Conservation (phyloP, 2,329 filamentous ascomycete genomes). For the Trichoderma sp. region DNA sequence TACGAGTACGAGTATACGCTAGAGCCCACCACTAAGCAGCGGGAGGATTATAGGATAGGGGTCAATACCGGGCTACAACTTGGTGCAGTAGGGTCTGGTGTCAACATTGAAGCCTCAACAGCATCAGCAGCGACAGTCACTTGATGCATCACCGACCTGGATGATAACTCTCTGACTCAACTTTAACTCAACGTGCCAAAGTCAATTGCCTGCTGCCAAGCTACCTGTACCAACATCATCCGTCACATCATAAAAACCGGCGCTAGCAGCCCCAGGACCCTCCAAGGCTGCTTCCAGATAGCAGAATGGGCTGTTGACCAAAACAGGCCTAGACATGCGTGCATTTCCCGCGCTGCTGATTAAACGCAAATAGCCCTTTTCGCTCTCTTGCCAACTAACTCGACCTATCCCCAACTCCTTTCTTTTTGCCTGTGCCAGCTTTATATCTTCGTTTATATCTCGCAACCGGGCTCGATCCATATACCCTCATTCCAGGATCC, state of each 20-base stretch:
- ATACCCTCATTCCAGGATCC: conserved; percentile 14
- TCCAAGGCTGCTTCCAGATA: conserved; percentile 3
- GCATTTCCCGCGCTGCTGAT: neutral
- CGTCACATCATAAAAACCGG: neutral
- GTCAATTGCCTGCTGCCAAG: neutral
- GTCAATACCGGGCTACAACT: neutral
- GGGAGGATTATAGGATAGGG: neutral
- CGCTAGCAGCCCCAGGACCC: neutral
- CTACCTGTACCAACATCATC: neutral
- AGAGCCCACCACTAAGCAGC: neutral
- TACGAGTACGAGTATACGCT: neutral
- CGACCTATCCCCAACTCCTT: conserved; percentile 11
- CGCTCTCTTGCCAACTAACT: conserved; percentile 12
- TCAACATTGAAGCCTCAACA: neutral
- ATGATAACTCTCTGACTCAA: neutral
- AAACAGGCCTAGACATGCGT: neutral
- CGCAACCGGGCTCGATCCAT: conserved; percentile 1
- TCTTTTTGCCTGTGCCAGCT: conserved; percentile 8
- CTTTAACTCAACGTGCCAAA: neutral
- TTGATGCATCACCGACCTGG: neutral
- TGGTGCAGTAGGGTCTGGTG: neutral
- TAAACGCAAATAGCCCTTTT: neutral
- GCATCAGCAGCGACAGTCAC: neutral
- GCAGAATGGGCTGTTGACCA: neutral
- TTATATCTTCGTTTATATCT: conserved; percentile 6